phyloP scores from a whole-genome alignment of 441 rosid genomes.

The Populus hybrid region DNA sequence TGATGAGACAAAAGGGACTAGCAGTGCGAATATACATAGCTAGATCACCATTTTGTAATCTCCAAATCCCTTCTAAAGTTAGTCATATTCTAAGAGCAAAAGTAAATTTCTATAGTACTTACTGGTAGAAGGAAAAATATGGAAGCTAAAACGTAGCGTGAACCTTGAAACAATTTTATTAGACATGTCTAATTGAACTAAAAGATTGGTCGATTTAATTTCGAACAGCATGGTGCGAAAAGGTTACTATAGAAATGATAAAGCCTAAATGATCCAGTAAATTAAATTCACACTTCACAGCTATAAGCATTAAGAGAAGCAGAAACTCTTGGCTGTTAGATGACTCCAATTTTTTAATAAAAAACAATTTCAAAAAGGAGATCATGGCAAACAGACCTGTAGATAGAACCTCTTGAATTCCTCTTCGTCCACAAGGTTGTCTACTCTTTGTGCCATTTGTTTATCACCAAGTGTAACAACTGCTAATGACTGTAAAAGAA shows the following conservation, averaged over 20 bases:
- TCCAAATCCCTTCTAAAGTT: too few relatives aligned
- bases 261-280: background rate
- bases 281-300: background rate
- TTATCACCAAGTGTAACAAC: conserved; percentile 97
- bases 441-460: conserved; percentile 96
- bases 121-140: background rate
- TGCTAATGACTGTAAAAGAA: conserved; percentile 71
- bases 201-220: background rate
- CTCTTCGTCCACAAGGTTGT: conserved; percentile 77
- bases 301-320: background rate
- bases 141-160: background rate
- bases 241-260: background rate
- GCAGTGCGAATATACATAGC: too few relatives aligned
- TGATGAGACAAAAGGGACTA: too few relatives aligned
- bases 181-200: background rate
- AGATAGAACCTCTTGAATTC: conserved; percentile 97
- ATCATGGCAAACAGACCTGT: conserved; percentile 62
- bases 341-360: background rate
- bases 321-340: background rate
- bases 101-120: too few relatives aligned
- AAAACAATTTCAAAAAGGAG: conserved; percentile 14
- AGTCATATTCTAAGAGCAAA: too few relatives aligned
- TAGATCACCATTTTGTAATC: too few relatives aligned
- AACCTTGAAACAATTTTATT: background rate
- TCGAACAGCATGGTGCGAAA: background rate